These are phyloP conservation scores for Catunica adiposa DNA, from an alignment of 2,329 filamentous ascomycete species.

Conservation along the genomic window DNA sequence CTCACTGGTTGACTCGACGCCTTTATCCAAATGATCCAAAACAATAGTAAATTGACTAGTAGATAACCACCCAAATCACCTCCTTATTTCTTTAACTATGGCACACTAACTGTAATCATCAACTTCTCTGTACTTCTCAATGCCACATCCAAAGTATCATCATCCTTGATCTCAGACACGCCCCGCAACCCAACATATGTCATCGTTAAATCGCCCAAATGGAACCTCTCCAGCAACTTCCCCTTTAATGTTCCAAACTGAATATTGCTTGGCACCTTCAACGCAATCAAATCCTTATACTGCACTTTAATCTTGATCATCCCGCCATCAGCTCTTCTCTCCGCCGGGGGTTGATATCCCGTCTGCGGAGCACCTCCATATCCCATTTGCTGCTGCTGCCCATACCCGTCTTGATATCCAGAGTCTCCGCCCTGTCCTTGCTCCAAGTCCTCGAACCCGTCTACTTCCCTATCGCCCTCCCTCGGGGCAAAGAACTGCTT, in stretches of 20 bases:
- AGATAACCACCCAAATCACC: too few relatives aligned
- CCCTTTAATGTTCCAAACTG: constrained; percentile 61
- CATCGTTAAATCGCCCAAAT: constrained; percentile 29
- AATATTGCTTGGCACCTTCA: constrained; percentile 72
- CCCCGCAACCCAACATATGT: constrained; percentile 55
- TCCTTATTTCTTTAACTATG: too few relatives aligned
- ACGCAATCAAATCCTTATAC: constrained; percentile 82
- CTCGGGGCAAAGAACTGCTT: constrained; percentile 82
- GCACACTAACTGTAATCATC: too few relatives aligned
- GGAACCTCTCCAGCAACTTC: constrained; percentile 71
- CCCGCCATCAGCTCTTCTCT: constrained; percentile 25
- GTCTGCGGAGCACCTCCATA: neutral
- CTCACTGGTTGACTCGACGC: too few relatives aligned
- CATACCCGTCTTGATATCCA: constrained; percentile 44
- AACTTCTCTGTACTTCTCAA: constrained; percentile 76
- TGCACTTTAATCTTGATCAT: constrained; percentile 84
- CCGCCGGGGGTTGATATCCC: neutral
- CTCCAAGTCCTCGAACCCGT: constrained; percentile 62
- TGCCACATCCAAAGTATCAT: constrained; percentile 31
- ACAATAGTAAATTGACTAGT: too few relatives aligned
- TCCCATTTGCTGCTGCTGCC: constrained; percentile 28
- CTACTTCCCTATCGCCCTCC: constrained; percentile 85
- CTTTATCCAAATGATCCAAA: too few relatives aligned
- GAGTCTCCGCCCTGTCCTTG: too few relatives aligned
- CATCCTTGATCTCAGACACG: neutral